Evolutionary conservation across 441 rosid genomes (phyloP).

Genomic region (Croton laevigatus): DNA sequence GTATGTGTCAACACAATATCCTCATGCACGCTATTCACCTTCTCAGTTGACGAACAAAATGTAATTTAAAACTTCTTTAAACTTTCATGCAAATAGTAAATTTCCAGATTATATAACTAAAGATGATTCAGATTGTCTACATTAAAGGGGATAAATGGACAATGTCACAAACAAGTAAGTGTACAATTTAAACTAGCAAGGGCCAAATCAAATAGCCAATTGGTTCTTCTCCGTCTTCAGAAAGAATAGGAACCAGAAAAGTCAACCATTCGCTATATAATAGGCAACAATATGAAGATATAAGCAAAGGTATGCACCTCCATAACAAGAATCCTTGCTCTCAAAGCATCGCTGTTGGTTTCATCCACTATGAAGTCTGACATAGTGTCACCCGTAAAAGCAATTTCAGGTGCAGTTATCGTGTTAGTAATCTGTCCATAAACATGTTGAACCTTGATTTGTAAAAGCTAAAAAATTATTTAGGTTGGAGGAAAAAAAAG

Average conservation of each 20-base stretch:
- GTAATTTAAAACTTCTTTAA: background rate
- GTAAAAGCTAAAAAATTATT: background rate
- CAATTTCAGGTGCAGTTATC: conserved; percentile 65
- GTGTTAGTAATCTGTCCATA: conserved; percentile 70
- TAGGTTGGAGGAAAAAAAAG: background rate
- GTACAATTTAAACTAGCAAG: background rate
- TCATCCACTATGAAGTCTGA: conserved; percentile 70
- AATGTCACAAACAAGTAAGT: background rate
- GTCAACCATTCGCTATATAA: background rate
- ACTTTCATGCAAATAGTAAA: background rate
- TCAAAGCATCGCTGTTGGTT: conserved; percentile 64
- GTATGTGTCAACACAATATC: background rate
- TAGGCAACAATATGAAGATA: conserved; percentile 3
- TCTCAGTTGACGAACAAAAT: background rate
- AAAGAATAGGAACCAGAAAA: background rate
- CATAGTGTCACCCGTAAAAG: conserved; percentile 90
- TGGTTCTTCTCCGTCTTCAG: background rate
- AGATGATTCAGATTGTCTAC: background rate
- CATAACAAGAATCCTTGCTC: conserved; percentile 75
- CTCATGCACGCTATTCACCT: background rate
- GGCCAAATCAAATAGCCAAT: background rate
- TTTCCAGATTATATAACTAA: background rate
- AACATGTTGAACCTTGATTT: conserved; percentile 20
- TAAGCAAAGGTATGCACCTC: conserved; percentile 49
- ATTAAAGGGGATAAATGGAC: background rate